Percentiles rank a stretch among this genome's conserved stretches.
Conservation (phyloP, 225 moss, liverwort and hornwort species). For the Bryum argenteum region DNA sequence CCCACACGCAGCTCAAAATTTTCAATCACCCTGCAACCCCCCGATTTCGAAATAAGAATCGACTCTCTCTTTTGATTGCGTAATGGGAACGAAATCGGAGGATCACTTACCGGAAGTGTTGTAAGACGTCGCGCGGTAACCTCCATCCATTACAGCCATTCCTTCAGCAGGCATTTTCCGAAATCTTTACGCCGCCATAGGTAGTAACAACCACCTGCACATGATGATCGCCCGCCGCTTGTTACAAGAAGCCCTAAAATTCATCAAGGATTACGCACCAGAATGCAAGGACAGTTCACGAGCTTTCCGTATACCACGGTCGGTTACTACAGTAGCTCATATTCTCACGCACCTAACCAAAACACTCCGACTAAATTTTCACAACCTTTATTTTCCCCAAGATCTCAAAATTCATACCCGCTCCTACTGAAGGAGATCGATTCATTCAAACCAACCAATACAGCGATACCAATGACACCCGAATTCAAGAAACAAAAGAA, state of each 20-base stretch:
- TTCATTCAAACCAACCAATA: too few relatives aligned
- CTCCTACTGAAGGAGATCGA: too few relatives aligned
- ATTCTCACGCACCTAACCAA: background rate
- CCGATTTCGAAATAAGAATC: background rate
- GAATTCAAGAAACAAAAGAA: too few relatives aligned
- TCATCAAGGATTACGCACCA: background rate
- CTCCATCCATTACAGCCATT: constrained; percentile 41
- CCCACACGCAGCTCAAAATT: background rate
- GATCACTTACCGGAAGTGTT: constrained; percentile 29
- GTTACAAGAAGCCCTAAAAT: background rate
- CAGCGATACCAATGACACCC: too few relatives aligned
- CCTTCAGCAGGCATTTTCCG: constrained; percentile 45
- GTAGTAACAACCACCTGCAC: background rate
- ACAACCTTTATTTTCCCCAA: background rate
- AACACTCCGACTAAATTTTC: background rate
- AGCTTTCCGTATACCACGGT: background rate
- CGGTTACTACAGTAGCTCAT: background rate
- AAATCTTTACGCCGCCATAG: background rate
- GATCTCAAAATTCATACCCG: background rate
- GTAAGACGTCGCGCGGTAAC: constrained; percentile 29
- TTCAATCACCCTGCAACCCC: constrained; percentile 13
- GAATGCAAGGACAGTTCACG: background rate
- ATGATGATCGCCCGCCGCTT: background rate
- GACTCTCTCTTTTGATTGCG: background rate
- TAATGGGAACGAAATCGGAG: background rate